phyloP scores from a whole-genome alignment of 371 early-diverging fungal species.

The Zopfochytrium polystomum region DNA sequence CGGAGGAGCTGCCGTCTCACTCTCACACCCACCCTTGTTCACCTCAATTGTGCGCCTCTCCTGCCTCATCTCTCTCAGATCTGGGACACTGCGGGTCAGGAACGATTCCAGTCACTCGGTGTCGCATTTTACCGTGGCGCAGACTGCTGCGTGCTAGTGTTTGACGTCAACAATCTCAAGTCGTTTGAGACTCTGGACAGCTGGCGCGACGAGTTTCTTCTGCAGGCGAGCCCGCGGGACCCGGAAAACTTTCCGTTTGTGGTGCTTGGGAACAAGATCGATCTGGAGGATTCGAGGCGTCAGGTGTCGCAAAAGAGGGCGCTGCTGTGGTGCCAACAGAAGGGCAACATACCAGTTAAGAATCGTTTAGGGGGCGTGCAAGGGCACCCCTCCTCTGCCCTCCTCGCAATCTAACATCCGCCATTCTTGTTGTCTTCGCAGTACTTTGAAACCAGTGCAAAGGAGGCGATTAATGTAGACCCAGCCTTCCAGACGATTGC shows the following conservation, averaged over 20 bases:
- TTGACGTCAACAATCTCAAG: conserved; percentile 93
- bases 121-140: conserved; percentile 96
- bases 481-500: conserved; percentile 94
- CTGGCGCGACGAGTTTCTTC: conserved; percentile 96
- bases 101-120: conserved; percentile 94
- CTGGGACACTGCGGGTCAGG: conserved; percentile 57
- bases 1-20: too few species aligned
- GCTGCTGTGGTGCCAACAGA: conserved; percentile 91
- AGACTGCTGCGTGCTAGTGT: conserved; percentile 98
- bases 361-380: background rate
- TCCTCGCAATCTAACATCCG: background rate
- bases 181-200: conserved; percentile 94
- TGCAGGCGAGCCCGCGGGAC: conserved; percentile 90
- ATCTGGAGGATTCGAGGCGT: conserved; percentile 89
- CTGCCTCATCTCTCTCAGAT: conserved; percentile 23
- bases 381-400: too few species aligned
- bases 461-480: conserved; percentile 96
- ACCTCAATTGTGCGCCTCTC: too few species aligned
- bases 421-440: conserved; percentile 8
- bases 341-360: conserved; percentile 84
- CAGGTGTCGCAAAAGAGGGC: conserved; percentile 91
- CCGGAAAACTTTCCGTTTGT: conserved; percentile 98
- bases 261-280: conserved; percentile 97
- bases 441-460: conserved; percentile 96
- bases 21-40: too few species aligned